These are phyloP conservation scores for Colletotrichum lupini DNA, from an alignment of 2,329 filamentous ascomycete genomes.

Conservation along the genomic window DNA sequence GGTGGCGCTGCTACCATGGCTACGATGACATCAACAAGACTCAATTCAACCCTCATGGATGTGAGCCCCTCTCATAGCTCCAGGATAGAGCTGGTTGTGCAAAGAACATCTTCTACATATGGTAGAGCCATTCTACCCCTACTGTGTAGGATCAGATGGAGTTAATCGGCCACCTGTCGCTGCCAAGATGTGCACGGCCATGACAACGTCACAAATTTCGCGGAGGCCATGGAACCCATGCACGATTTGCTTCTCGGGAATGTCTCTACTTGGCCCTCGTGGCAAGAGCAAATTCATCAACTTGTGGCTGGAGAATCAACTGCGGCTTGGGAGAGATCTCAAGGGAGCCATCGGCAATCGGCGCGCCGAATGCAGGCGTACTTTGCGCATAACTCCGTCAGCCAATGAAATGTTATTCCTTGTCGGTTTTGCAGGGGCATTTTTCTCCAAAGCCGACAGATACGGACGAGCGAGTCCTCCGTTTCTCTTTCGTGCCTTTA, in stretches of 20 bases:
- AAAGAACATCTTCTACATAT: not conserved
- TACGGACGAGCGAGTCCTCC: not conserved
- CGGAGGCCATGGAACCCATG: not conserved
- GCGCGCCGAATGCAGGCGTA: not conserved
- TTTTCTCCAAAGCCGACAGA: constrained; percentile 16
- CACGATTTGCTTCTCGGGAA: not conserved
- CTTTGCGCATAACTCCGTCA: not conserved
- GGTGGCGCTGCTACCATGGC: not conserved
- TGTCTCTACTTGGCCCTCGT: not conserved
- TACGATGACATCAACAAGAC: constrained; percentile 20
- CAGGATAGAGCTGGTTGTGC: not conserved
- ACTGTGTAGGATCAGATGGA: not conserved
- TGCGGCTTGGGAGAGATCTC: not conserved
- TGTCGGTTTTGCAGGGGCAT: not conserved
- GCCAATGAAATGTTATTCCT: constrained; percentile 17
- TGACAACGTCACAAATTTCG: not conserved
- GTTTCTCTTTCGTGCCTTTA: not conserved
- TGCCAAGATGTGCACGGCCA: not conserved
- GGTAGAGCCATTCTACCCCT: too few species aligned
- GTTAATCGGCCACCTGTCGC: not conserved
- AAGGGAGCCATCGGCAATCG: constrained; percentile 9
- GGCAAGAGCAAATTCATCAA: not conserved
- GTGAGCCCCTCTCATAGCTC: not conserved
- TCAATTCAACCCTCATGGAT: not conserved
- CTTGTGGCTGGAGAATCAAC: not conserved